Evolutionary conservation across 2,329 filamentous ascomycete genomes (phyloP).

Genomic region (Phyllosticta paracitricarpa): DNA sequence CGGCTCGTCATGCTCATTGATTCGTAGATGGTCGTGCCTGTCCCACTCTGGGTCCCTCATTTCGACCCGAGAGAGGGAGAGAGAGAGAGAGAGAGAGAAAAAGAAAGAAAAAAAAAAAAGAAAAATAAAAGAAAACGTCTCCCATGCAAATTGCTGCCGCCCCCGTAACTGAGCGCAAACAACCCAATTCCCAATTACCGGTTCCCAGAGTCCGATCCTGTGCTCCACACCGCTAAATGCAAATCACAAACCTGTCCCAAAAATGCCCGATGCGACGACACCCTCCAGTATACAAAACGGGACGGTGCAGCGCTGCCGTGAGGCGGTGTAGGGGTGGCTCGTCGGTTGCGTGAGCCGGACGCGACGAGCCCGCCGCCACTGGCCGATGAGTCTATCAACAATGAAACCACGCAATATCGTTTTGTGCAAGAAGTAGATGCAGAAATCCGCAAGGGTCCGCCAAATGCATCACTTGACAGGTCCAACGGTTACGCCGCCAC

Average conservation of each 20-base stretch:
- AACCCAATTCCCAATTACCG: neutral
- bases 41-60: neutral
- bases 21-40: neutral
- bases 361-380: neutral
- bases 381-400: neutral
- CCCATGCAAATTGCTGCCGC: constrained; percentile 15
- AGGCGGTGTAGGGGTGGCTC: neutral
- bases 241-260: neutral
- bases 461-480: neutral
- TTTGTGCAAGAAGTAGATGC: neutral
- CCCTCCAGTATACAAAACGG: neutral
- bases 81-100: constrained; percentile 8
- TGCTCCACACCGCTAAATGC: neutral
- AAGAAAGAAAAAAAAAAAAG: constrained; percentile 9
- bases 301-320: neutral
- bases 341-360: neutral
- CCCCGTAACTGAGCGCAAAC: neutral
- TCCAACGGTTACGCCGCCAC: constrained; percentile 8
- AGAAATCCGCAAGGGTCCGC: neutral
- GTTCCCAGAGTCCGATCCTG: neutral
- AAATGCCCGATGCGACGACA: neutral
- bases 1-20: neutral
- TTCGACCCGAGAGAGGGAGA: neutral
- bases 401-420: neutral
- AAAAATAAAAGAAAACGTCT: constrained; percentile 18